Conservation (phyloP, 768 basidiomycete species). For the Collybiopsis confluens region DNA sequence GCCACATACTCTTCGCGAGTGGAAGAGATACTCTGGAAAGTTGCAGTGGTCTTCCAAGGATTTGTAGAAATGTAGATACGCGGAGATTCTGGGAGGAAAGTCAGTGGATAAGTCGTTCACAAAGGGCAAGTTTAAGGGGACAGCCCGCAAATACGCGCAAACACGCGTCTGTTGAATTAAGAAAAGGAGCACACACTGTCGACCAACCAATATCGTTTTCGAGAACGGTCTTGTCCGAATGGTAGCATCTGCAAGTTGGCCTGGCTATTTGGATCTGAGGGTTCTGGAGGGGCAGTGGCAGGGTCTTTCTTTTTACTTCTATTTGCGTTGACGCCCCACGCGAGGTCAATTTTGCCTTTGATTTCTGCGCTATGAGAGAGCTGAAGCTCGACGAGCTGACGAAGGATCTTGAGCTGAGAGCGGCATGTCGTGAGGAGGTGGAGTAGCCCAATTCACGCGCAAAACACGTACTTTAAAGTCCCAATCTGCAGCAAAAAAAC, state of each 20-base stretch:
- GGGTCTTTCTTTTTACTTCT: conserved; percentile 81
- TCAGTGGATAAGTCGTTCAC: conserved; percentile 20
- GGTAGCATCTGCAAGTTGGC: conserved; percentile 64
- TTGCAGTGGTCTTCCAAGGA: conserved; percentile 84
- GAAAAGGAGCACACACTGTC: conserved; percentile 77
- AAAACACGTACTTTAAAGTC: conserved; percentile 64
- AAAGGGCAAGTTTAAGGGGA: not conserved
- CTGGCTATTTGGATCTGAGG: conserved; percentile 62
- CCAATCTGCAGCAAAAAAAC: conserved; percentile 81
- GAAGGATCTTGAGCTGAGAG: conserved; percentile 71
- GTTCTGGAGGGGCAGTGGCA: conserved; percentile 47
- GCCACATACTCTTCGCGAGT: conserved; percentile 71
- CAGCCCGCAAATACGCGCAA: conserved; percentile 67
- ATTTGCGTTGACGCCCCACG: conserved; percentile 81
- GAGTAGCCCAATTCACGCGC: conserved; percentile 15
- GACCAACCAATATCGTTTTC: conserved; percentile 81
- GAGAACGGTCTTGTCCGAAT: conserved; percentile 69
- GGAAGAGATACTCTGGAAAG: conserved; percentile 67
- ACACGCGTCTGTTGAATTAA: conserved; percentile 38
- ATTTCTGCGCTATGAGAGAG: conserved; percentile 65
- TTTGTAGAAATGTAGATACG: conserved; percentile 82
- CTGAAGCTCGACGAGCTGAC: conserved; percentile 83
- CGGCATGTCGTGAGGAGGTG: conserved; percentile 12
- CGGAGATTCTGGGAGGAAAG: conserved; percentile 63
- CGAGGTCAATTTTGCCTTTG: conserved; percentile 72